Evolutionary conservation across 305 asterid species (phyloP), one percentile per base, ranked within the genome.

Genomic region (Rubia tinctorum): DNA sequence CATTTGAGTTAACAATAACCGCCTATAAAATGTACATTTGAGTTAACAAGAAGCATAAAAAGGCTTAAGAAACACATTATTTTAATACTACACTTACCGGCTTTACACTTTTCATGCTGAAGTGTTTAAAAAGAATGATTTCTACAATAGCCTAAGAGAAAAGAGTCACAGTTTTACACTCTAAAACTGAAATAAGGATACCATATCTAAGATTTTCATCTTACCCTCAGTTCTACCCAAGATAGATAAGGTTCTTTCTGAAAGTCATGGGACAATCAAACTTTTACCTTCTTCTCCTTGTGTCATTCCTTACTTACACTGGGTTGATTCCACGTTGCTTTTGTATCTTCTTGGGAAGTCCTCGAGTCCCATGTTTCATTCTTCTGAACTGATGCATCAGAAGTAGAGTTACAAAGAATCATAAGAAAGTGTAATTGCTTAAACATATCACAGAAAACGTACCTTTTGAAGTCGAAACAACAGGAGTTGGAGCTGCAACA

Each of bases 291-390:
- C 79, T 79, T 94, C 89, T 91, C 96, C 79, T 89, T 88, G 73
- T 63, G 77, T 97, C 98, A 94, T 86, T 91, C 97, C 82, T 86
- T 91, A 81, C 85, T 81, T 79, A 91, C 90, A 3, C 34, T 68
- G 40, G 86, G 84, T 79, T 86, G 73, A 75, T 82, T 88, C 98
- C 98, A 94, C 96, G 91, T 85, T 45, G 79, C 88, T 82, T 88
- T 96, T 96, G 90, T 90, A 82, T 91, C 97, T 81, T 86, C 90
- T 69, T 73, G 73, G 42, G 97, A 88, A 80, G 97, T 84, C 83
- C 91, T 87, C 20, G 93, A 85, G 77, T 91, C 97, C 97, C 97
- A 91, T 56, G 98, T 94, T 79, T 87, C 79, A 73, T 80, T 80
- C 23, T 63, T 72, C 27, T 85, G 86, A 69, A 59, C 86, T 82